phyloP scores from a whole-genome alignment of 257 asterid genomes.

The Ilex asprella region DNA sequence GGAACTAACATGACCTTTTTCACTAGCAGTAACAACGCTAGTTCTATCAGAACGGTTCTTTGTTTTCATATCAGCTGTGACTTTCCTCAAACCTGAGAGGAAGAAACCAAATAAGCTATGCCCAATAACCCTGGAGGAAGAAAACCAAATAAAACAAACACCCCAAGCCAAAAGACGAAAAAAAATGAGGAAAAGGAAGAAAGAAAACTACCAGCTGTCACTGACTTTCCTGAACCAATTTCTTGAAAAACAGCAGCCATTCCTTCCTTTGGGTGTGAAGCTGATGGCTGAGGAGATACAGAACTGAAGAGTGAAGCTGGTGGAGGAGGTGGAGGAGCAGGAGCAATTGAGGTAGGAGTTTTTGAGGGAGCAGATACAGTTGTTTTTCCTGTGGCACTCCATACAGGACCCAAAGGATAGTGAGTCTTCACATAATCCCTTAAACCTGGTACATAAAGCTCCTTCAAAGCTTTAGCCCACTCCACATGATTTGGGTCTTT shows the following conservation, averaged over 20 bases:
- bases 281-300: slow-evolving; percentile 61
- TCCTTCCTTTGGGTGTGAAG: slow-evolving; percentile 75
- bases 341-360: slow-evolving; percentile 49
- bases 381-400: slow-evolving; percentile 74
- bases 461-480: slow-evolving; percentile 96
- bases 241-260: slow-evolving; percentile 96
- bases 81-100: slow-evolving; percentile 73
- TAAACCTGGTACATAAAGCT: slow-evolving; percentile 84
- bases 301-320: slow-evolving; percentile 74
- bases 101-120: slow-evolving; percentile 7
- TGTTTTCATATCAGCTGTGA: slow-evolving; percentile 88
- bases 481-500: slow-evolving; percentile 88
- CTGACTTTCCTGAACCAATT: slow-evolving; percentile 69
- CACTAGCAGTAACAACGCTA: slow-evolving; percentile 50
- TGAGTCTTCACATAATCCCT: slow-evolving; percentile 88
- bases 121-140: not conserved
- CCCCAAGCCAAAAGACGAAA: not conserved
- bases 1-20: slow-evolving; percentile 43
- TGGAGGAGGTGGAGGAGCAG: slow-evolving; percentile 90
- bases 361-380: slow-evolving; percentile 46
- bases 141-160: no score
- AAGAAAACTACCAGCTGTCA: slow-evolving; percentile 56
- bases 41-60: slow-evolving; percentile 77
- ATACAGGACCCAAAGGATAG: slow-evolving; percentile 91
- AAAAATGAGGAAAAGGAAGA: slow-evolving; percentile 4